Evolutionary conservation across 352 stramenopile genomes (phyloP).

Genomic region (Paralagenidium karlingii): DNA sequence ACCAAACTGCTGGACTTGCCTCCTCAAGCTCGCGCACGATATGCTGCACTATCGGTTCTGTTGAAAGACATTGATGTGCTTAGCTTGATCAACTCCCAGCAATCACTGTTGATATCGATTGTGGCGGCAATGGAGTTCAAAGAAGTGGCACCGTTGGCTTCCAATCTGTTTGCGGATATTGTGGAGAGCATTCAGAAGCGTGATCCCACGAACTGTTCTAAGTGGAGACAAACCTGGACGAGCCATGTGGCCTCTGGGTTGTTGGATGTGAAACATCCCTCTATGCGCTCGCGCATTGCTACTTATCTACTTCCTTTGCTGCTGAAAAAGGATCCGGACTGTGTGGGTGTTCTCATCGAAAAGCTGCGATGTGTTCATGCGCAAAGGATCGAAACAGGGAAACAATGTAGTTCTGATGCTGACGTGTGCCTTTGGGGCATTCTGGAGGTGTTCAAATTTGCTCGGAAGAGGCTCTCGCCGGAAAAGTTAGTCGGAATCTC

Average conservation of each 20-base stretch:
- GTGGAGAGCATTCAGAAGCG: slow-evolving; percentile 12
- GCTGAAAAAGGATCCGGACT: slow-evolving; percentile 49
- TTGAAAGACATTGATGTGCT: slow-evolving; percentile 10
- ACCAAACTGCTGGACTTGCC: slow-evolving; percentile 38
- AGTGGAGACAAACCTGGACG: slow-evolving; percentile 44
- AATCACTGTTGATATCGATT: slow-evolving; percentile 35
- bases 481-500: slow-evolving; percentile 24
- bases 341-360: slow-evolving; percentile 32
- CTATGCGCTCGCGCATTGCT: slow-evolving; percentile 43
- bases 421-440: slow-evolving; percentile 55
- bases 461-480: slow-evolving; percentile 45
- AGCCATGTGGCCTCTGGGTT: slow-evolving; percentile 13
- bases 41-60: slow-evolving; percentile 48
- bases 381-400: neutral
- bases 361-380: slow-evolving; percentile 17
- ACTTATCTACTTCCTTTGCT: slow-evolving; percentile 68
- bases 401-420: slow-evolving; percentile 5
- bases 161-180: slow-evolving; percentile 57
- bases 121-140: slow-evolving; percentile 53
- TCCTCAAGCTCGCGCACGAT: slow-evolving; percentile 49
- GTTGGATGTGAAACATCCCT: slow-evolving; percentile 23
- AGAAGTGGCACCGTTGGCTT: slow-evolving; percentile 52
- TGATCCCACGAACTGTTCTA: no score
- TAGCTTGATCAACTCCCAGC: slow-evolving; percentile 25
- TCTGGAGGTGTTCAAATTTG: slow-evolving; percentile 69